A percentile compares a stretch with the other conserved stretches of the same genome.
Evolutionary conservation across 2,329 filamentous ascomycete species (phyloP).

Genomic region (Aspergillus hortae): DNA sequence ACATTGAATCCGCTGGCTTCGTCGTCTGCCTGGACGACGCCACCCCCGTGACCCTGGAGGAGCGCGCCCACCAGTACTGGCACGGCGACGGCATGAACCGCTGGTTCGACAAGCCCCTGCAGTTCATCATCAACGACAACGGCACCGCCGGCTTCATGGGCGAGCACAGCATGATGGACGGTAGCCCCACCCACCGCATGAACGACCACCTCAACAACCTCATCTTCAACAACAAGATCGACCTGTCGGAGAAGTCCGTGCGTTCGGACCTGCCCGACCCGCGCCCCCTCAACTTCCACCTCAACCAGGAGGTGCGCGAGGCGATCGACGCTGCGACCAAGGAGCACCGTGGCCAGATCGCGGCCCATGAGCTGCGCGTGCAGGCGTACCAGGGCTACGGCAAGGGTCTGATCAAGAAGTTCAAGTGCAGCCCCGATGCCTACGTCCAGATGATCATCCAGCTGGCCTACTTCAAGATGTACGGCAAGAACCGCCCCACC

Average conservation of each 20-base stretch:
- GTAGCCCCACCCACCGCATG: slow-evolving; percentile 90
- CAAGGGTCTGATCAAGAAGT: slow-evolving; percentile 98
- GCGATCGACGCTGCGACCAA: slow-evolving; percentile 75
- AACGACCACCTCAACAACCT: slow-evolving; percentile 92
- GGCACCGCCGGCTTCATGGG: slow-evolving; percentile 96
- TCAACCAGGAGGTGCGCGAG: slow-evolving; percentile 68
- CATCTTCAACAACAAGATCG: slow-evolving; percentile 92
- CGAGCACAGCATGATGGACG: slow-evolving; percentile 99
- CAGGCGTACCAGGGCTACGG: slow-evolving; percentile 97
- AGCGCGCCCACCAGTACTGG: slow-evolving; percentile 96
- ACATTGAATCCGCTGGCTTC: slow-evolving; percentile 86
- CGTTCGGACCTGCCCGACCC: slow-evolving; percentile 85
- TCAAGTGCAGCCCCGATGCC: slow-evolving; percentile 95
- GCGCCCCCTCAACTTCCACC: slow-evolving; percentile 69
- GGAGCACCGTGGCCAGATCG: slow-evolving; percentile 79
- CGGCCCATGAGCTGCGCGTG: slow-evolving; percentile 83
- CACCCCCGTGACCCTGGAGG: slow-evolving; percentile 85
- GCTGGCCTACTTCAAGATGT: slow-evolving; percentile 98
- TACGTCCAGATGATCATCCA: slow-evolving; percentile 99
- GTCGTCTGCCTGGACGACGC: slow-evolving; percentile 91
- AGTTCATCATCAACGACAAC: slow-evolving; percentile 98
- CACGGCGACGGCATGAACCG: slow-evolving; percentile 93
- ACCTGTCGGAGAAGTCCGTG: slow-evolving; percentile 73
- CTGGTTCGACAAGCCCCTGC: slow-evolving; percentile 96
- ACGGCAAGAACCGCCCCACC: slow-evolving; percentile 93